A percentile compares a stretch with the other conserved stretches of the same genome.
These are phyloP conservation scores for Grosmannia clavigera DNA, from an alignment of 2,329 filamentous ascomycete genomes.

Conservation along the genomic window DNA sequence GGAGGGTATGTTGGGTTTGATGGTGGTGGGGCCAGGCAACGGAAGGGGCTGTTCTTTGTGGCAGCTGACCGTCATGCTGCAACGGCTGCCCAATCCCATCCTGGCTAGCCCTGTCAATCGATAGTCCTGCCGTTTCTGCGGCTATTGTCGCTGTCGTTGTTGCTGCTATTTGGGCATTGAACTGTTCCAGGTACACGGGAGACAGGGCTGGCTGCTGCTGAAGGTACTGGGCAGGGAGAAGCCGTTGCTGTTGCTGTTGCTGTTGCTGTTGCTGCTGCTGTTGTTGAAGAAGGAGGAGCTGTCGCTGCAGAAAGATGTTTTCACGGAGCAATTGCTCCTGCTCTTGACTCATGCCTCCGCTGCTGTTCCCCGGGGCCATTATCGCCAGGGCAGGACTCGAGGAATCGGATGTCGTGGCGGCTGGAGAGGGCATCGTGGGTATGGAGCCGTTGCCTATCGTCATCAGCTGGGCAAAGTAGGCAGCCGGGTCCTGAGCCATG, in stretches of 20 bases:
- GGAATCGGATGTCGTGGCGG: background rate
- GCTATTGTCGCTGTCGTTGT: background rate
- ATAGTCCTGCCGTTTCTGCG: too few relatives aligned
- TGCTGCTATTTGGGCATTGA: background rate
- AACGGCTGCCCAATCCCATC: background rate
- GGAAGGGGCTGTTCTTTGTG: slow-evolving; percentile 3
- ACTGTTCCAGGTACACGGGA: background rate
- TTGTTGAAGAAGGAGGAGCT: background rate
- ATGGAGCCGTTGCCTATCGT: background rate
- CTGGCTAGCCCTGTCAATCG: background rate
- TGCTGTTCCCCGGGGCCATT: background rate
- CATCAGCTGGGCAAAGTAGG: background rate
- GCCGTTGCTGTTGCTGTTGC: background rate
- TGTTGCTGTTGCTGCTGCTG: background rate
- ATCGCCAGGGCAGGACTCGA: background rate
- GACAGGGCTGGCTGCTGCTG: background rate
- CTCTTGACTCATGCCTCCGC: background rate
- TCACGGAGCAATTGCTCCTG: background rate
- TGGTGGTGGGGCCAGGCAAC: background rate
- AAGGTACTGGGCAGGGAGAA: background rate
- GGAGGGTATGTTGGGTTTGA: slow-evolving; percentile 2
- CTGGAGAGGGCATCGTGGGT: background rate
- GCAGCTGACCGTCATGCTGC: background rate
- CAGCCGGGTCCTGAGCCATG: background rate
- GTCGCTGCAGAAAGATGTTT: background rate